phyloP scores from a whole-genome alignment of 192 early-diverging fungal genomes.

The Dissophora ornata region DNA sequence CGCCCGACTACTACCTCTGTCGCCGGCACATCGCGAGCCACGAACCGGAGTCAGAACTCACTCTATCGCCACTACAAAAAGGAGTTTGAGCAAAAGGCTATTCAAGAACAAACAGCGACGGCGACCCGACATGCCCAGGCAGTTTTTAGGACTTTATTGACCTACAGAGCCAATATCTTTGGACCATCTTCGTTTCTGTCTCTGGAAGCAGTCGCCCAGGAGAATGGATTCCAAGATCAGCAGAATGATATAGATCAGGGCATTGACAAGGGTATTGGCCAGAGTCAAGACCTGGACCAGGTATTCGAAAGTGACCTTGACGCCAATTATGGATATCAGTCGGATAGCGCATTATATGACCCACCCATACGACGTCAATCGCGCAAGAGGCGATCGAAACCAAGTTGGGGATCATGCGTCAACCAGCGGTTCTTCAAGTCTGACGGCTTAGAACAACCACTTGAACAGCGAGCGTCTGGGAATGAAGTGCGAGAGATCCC shows the following conservation, averaged over 20 bases:
- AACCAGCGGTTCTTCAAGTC: too few species aligned
- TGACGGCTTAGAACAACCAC: too few species aligned
- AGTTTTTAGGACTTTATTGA: slow-evolving; percentile 10
- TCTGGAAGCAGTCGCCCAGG: too few species aligned
- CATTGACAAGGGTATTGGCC: not conserved
- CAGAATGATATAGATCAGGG: too few species aligned
- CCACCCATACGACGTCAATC: not conserved
- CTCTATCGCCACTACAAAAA: slow-evolving; percentile 30
- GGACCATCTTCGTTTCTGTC: not conserved
- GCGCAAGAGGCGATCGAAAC: not conserved
- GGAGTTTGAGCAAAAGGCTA: slow-evolving; percentile 16
- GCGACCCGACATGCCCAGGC: not conserved
- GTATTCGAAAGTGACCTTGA: not conserved
- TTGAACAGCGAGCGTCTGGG: too few species aligned
- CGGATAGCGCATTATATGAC: slow-evolving; percentile 6
- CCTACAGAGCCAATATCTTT: slow-evolving; percentile 10
- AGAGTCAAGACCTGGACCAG: too few species aligned
- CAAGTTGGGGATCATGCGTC: too few species aligned
- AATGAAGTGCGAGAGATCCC: too few species aligned
- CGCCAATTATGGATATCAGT: slow-evolving; percentile 12
- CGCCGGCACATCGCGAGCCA: too few species aligned
- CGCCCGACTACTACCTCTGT: too few species aligned
- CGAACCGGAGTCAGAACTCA: slow-evolving; percentile 2
- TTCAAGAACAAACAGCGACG: not conserved
- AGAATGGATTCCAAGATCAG: too few species aligned